These are phyloP conservation scores for Dissoconium aciculare DNA, from an alignment of 2,329 filamentous ascomycete genomes.

Conservation along the genomic window DNA sequence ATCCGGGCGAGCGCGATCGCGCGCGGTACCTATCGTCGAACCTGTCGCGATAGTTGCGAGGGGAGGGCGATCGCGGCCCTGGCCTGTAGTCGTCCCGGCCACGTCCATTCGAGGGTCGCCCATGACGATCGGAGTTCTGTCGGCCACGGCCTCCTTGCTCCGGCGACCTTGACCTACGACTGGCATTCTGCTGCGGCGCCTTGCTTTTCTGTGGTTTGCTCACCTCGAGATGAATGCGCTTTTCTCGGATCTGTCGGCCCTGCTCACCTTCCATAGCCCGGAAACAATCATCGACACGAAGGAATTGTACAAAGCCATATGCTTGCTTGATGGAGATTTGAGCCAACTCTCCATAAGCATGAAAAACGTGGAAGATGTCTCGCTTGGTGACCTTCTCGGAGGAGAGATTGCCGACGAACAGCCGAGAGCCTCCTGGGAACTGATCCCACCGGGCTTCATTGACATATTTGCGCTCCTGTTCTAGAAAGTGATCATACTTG, in stretches of 20 bases:
- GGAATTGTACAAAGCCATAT: constrained; percentile 92
- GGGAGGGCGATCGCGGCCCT: constrained; percentile 31
- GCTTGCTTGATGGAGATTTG: constrained; percentile 95
- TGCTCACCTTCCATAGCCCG: constrained; percentile 65
- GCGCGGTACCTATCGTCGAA: constrained; percentile 24
- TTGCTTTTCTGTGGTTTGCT: constrained; percentile 59
- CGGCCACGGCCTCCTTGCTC: constrained; percentile 26
- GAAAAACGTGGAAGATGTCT: constrained; percentile 84
- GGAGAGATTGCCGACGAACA: constrained; percentile 82
- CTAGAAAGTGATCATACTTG: constrained; percentile 56
- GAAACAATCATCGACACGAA: constrained; percentile 58
- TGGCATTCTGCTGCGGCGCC: constrained; percentile 6
- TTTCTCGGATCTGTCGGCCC: constrained; percentile 67
- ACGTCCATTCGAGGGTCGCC: constrained; percentile 8
- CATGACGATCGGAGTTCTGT: constrained; percentile 33
- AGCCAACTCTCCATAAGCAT: constrained; percentile 68
- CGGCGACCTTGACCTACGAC: constrained; percentile 45
- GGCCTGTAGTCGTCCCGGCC: constrained; percentile 45
- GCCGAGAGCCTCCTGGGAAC: constrained; percentile 60
- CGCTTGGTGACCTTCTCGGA: constrained; percentile 86
- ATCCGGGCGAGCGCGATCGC: constrained; percentile 22
- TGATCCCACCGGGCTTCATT: constrained; percentile 67
- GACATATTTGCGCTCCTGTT: constrained; percentile 60
- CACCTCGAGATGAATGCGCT: constrained; percentile 83
- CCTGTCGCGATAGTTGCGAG: constrained; percentile 24